These are phyloP conservation scores for Colletotrichum agaves DNA, from an alignment of 2,329 filamentous ascomycete genomes.

Conservation along the genomic window DNA sequence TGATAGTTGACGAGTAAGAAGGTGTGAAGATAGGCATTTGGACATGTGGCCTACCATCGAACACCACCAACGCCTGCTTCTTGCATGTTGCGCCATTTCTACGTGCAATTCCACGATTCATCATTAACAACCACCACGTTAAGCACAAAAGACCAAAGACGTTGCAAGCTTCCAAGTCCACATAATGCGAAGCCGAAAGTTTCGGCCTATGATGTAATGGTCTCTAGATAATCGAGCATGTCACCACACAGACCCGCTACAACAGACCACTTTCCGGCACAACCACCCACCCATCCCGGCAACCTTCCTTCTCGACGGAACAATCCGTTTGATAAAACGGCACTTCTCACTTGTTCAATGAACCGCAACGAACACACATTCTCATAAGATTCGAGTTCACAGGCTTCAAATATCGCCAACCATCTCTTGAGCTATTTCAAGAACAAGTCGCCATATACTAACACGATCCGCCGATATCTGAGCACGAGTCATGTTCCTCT, in stretches of 20 bases:
- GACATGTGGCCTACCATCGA: no score
- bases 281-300: background rate
- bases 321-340: slow-evolving; percentile 23
- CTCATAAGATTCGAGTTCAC: background rate
- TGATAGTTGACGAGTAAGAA: no score
- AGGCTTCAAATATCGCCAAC: background rate
- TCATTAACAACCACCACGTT: background rate
- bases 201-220: slow-evolving; percentile 35
- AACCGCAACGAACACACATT: background rate
- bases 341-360: background rate
- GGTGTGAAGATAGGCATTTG: no score
- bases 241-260: slow-evolving; percentile 35
- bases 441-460: background rate
- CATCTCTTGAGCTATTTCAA: background rate
- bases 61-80: background rate
- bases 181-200: slow-evolving; percentile 13
- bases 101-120: background rate
- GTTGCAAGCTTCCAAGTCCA: background rate
- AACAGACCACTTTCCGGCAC: slow-evolving; percentile 24
- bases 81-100: background rate
- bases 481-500: slow-evolving; percentile 36
- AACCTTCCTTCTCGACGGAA: slow-evolving; percentile 23
- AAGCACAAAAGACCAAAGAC: background rate
- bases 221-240: slow-evolving; percentile 5
- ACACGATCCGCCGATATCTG: background rate